Base-by-base conservation (phyloP, 306 rosid genomes). In the Betula pendula region DNA sequence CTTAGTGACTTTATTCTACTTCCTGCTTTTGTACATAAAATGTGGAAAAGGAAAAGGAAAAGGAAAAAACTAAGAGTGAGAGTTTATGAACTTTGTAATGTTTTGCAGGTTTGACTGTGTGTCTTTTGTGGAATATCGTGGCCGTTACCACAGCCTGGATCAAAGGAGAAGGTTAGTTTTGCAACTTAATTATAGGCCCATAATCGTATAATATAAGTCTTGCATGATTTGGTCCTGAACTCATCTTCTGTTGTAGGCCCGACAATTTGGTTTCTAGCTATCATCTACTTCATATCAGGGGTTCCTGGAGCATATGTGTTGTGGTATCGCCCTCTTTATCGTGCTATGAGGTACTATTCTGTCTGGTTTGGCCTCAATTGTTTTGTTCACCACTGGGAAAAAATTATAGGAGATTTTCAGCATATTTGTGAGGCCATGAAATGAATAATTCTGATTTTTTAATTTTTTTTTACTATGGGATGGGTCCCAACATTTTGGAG, bases 311-410 rank as follows among this genome's bases (percentile, higher is more conserved):
- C 88, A 35, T 95, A 87, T 81, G 91, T 88, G 69, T 22, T 90
- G 81, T 95, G 99, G 99, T 92, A 95, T 82, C 99, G 99, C 68
- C 97, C 99, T 43, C 99, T 95, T 86, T 95, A 92, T 80, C 96
- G 94, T 12, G 99, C 99, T 29, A 88, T 78, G 85, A 95, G 99
- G 99, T 95, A 89, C 43, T 72, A n/a, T 60, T 72, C 71, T 53
- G 45, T 72, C 15, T 72, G 59, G 29, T 80, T 73, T 49, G 35
- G 52, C 51, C 48, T 38, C 48, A 68, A 22, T 38, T 74, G 65
- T 82, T 20, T 58, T 59, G 74, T 76, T 75, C 72, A 35, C 72
- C 27, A 71, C 58, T 20, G 27, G 53, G 77, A 77, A 73, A 65
- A 63, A 68, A 78, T 45, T 74, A 55, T 82, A 80, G 59, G 47